Base-by-base conservation (phyloP, 2,329 filamentous ascomycete species). In the Claviceps africana region DNA sequence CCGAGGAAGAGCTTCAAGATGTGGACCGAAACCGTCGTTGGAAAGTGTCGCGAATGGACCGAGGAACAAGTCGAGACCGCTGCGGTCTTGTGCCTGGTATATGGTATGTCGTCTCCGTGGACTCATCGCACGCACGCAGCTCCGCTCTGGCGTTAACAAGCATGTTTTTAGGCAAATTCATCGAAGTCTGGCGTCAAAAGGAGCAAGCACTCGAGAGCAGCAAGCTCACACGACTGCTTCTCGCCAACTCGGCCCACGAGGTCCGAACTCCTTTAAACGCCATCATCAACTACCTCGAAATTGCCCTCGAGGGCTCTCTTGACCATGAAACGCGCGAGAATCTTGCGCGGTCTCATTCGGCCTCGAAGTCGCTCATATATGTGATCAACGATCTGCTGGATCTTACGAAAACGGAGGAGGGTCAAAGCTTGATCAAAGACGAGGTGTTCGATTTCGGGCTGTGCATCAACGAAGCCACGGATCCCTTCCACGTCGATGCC, bases 271-370 rank as follows among this genome's bases (percentile, higher is more conserved):
- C 89, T 0, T 70, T 95, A 2, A 95, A 95, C 61, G 89, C 89
- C 17, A 95, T 95, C 61, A 94, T 95, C 67, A 95, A 95, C 60
- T 95, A 94, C 58, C 76, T 95, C 1, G 89, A 95, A 59, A 95
- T 95, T 57, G 89, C 89, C 0, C 70, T 95, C 1, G 89, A 95
- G 67, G 88, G 88, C 0, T 71, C 74, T 0, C 71, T 95, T 3
- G 89, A 95, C 56, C 72, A 79, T 17, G 89, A 95, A 62, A 95
- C 87, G 0, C 75, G 90, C 21, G 89, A 95, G 5, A 94, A 93
- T 55, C 71, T 95, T 6, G 77, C 85, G 0, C 85, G 82, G 58
- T 95, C 89, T 1, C 87, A 95, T 63, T 94, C 88, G 0, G 89
- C 89, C 4, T 95, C 89, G 0, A 95, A 95, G 62, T 94, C 88